Percentiles rank a stretch among this genome's conserved stretches.
phyloP scores from a whole-genome alignment of 2,329 filamentous ascomycete species.

The Trichoderma pleuroti region DNA sequence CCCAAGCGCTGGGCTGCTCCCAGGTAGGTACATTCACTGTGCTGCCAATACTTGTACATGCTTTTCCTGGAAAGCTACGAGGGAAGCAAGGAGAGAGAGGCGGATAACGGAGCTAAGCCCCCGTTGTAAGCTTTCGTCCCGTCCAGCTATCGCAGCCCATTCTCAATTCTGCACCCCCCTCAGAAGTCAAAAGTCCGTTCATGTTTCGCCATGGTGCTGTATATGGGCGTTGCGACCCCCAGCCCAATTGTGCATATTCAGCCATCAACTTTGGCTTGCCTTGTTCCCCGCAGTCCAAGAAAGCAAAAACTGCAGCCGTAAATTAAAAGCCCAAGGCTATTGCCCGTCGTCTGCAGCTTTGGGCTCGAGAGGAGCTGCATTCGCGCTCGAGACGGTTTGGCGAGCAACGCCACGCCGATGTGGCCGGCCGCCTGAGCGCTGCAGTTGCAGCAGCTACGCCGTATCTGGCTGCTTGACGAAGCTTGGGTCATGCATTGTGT shows the following conservation, averaged over 20 bases:
- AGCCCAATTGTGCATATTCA: background rate
- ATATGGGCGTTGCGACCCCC: background rate
- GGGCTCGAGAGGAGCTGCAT: background rate
- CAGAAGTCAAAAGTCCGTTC: background rate
- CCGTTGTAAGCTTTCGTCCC: slow-evolving; percentile 10
- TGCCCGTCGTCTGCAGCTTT: slow-evolving; percentile 4
- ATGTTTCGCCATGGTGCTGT: too few relatives aligned
- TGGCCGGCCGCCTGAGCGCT: background rate
- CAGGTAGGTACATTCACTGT: background rate
- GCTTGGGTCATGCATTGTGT: background rate
- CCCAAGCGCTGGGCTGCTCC: background rate
- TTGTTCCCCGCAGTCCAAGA: slow-evolving; percentile 6
- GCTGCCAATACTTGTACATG: background rate
- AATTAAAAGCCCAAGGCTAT: slow-evolving; percentile 12
- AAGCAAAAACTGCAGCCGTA: background rate
- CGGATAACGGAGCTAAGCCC: slow-evolving; percentile 1
- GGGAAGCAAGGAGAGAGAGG: background rate
- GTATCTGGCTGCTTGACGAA: background rate
- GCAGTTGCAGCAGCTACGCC: background rate
- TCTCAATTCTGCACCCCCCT: background rate
- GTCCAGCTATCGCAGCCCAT: slow-evolving; percentile 3
- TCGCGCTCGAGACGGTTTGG: background rate
- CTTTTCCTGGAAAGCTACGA: background rate
- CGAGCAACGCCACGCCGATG: slow-evolving; percentile 8
- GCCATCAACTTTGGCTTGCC: background rate